Conservation (phyloP, 2,329 filamentous ascomycete species). For the Coleophoma cylindrospora region DNA sequence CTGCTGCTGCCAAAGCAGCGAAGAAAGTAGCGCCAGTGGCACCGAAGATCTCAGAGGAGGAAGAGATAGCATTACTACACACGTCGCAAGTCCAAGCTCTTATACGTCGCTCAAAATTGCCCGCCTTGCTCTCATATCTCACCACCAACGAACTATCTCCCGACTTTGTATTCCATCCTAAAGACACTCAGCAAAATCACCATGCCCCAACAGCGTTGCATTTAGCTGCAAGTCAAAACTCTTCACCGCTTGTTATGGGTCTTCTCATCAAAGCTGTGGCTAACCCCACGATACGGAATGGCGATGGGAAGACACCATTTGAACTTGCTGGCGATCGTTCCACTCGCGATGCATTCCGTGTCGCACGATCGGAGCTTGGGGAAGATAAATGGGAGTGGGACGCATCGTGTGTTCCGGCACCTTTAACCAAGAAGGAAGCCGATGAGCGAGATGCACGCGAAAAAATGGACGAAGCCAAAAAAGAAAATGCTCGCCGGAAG, state of each 20-base stretch:
- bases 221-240: constrained; percentile 77
- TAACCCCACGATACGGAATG: constrained; percentile 66
- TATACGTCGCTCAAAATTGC: constrained; percentile 84
- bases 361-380: constrained; percentile 78
- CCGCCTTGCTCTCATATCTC: constrained; percentile 80
- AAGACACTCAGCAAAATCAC: constrained; percentile 60
- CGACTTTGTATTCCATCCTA: constrained; percentile 71
- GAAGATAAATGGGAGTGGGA: constrained; percentile 78
- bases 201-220: constrained; percentile 80
- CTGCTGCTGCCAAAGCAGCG: constrained; percentile 31
- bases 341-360: constrained; percentile 86
- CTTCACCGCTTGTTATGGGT: constrained; percentile 69
- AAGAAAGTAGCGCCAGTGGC: constrained; percentile 40
- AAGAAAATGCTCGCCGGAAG: constrained; percentile 65
- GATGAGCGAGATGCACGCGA: constrained; percentile 67
- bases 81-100: constrained; percentile 86
- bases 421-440: constrained; percentile 66
- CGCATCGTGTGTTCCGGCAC: constrained; percentile 63
- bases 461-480: constrained; percentile 60
- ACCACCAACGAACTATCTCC: constrained; percentile 66
- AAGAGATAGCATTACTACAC: constrained; percentile 77
- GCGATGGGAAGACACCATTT: constrained; percentile 79
- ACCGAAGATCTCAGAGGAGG: constrained; percentile 69
- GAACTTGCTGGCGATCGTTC: constrained; percentile 80
- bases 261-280: constrained; percentile 71